Conservation (phyloP, 2,329 filamentous ascomycete species). For the Podosphaera fusca region DNA sequence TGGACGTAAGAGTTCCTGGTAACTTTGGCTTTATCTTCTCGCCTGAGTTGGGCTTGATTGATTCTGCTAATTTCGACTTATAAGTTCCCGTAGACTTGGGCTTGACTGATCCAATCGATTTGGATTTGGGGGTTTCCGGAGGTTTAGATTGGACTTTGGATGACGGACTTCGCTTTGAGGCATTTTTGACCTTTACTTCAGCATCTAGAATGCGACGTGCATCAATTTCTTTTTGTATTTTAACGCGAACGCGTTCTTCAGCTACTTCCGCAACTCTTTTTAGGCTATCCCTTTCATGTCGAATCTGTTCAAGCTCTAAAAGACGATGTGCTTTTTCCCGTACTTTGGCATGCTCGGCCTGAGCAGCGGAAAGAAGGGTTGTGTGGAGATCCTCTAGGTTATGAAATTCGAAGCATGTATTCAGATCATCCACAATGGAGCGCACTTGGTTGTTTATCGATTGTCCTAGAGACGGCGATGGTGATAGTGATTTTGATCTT, state of each 20-base stretch:
- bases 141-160: not conserved
- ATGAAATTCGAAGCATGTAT: not conserved
- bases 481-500: not conserved
- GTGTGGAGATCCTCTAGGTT: slow-evolving; percentile 10
- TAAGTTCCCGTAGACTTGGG: not conserved
- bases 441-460: not conserved
- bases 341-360: slow-evolving; percentile 42
- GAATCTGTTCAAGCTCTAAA: slow-evolving; percentile 3
- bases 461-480: not conserved
- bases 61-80: not conserved
- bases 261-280: slow-evolving; percentile 3
- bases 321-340: slow-evolving; percentile 21
- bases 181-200: slow-evolving; percentile 17
- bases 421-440: not conserved
- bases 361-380: slow-evolving; percentile 41
- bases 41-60: not conserved
- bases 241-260: slow-evolving; percentile 10
- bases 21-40: not conserved
- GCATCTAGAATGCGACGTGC: slow-evolving; percentile 25
- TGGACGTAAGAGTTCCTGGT: not conserved
- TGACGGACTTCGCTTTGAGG: slow-evolving; percentile 7
- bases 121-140: not conserved
- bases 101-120: not conserved
- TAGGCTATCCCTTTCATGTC: slow-evolving; percentile 17
- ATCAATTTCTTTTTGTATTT: slow-evolving; percentile 25